Conservation (phyloP, 2,329 filamentous ascomycete species). For the Penicillium sp. region DNA sequence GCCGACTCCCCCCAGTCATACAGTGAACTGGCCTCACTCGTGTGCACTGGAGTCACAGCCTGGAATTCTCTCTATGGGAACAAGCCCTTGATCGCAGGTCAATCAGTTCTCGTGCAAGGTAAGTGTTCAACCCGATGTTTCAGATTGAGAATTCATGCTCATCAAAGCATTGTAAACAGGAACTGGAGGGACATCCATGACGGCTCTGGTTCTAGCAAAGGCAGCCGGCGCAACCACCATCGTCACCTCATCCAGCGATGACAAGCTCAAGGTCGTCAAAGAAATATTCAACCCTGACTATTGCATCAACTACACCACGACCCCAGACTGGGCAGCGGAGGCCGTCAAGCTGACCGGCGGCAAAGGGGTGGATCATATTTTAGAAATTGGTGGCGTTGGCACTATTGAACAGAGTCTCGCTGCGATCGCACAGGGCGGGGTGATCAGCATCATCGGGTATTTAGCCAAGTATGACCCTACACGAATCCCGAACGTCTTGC, state of each 20-base stretch:
- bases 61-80: conserved; percentile 50
- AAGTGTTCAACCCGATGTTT: conserved; percentile 15
- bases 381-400: conserved; percentile 47
- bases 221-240: conserved; percentile 51
- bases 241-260: conserved; percentile 51
- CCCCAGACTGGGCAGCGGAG: conserved; percentile 45
- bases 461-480: neutral
- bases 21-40: conserved; percentile 37
- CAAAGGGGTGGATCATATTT: conserved; percentile 44
- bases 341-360: conserved; percentile 45
- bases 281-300: conserved; percentile 48
- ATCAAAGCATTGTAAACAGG: no score
- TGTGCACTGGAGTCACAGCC: conserved; percentile 47
- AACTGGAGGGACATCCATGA: conserved; percentile 48
- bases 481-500: neutral
- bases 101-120: conserved; percentile 28
- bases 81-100: conserved; percentile 25
- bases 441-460: conserved; percentile 44
- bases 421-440: conserved; percentile 43
- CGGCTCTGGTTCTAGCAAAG: conserved; percentile 46
- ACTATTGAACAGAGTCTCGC: conserved; percentile 49
- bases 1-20: conserved; percentile 29
- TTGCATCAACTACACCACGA: conserved; percentile 51
- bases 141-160: neutral
- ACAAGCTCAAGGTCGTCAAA: conserved; percentile 24